Evolutionary conservation across 495 filamentous ascomycete species (phyloP), one percentile per base, ranked within the genome.

Genomic region (Tetracladium setigerum): DNA sequence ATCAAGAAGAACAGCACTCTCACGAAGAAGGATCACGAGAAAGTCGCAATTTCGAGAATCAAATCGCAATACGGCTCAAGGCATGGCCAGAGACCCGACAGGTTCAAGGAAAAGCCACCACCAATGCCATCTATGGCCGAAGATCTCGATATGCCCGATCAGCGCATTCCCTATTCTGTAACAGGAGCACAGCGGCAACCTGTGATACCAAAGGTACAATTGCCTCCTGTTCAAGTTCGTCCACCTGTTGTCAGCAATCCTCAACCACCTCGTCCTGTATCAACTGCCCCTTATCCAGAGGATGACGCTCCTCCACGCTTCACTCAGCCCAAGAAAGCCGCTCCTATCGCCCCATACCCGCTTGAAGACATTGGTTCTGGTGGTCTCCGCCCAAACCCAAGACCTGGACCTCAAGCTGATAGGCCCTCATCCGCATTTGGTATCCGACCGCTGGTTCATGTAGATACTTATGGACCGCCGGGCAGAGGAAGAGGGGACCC

Each of bases 11-110:
- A 88, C 46, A 90, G 88, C 65, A 87, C 84, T 3, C 71, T 98
- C 33, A 90, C 87, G 9, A 86, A 86, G 64, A 79, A 83, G 59
- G 92, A 98, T 58, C 92, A 97, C 63, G 89, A 97, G 61, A 84
- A 88, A 42, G 79, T 94, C 49, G 91, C 94, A 1, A 80, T 98
- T 50, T 78, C 80, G 14, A 79, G 87, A 24, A 96, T 98, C 68
- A 91, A 90, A 64, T 95, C 90, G 1, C 83, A 88, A 55, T 85
- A 97, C 60, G 92, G 88, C 16, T 95, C 90, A 27, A 84, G 87
- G 55, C 78, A 84, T 47, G 82, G 83, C 11, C 76, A 78, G 45
- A 74, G 82, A 41, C 83, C 83, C 1, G 81, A 84, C 10, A 72
- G 83, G 49, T 77, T 86, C 55, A 58, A 78, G 65, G 58, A 65